Conservation (phyloP, 257 asterid genomes). For the Prunella vulgaris region DNA sequence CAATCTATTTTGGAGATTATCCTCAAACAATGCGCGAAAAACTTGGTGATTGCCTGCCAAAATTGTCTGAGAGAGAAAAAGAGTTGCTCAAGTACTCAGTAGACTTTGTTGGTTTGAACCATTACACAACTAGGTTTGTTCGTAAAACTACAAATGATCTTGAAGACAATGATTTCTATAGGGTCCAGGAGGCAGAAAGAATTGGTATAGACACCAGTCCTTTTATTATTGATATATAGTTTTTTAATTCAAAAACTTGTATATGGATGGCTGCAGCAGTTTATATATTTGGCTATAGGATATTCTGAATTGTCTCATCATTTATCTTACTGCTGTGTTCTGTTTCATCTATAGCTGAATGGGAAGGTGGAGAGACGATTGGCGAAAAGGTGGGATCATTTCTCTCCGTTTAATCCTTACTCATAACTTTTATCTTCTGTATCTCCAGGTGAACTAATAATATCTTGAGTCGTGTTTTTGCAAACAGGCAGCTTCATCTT, state of each 20-base stretch:
- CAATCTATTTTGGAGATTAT: slow-evolving; percentile 45
- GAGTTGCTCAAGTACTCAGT: slow-evolving; percentile 40
- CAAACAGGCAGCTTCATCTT: slow-evolving; percentile 48
- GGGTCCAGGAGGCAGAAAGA: slow-evolving; percentile 46
- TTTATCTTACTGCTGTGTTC: slow-evolving; percentile 2
- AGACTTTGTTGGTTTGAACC: slow-evolving; percentile 55
- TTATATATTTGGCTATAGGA: neutral
- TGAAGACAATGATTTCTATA: slow-evolving; percentile 40
- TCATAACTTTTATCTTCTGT: neutral
- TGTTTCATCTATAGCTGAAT: slow-evolving; percentile 39
- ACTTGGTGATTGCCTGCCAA: slow-evolving; percentile 47
- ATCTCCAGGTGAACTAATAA: neutral
- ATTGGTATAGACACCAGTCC: slow-evolving; percentile 31
- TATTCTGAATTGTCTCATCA: neutral
- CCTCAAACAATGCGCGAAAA: slow-evolving; percentile 46
- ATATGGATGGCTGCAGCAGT: neutral
- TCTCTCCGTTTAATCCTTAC: slow-evolving; percentile 2
- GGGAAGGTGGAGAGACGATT: slow-evolving; percentile 46
- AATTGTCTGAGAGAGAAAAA: slow-evolving; percentile 39
- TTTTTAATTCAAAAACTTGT: neutral
- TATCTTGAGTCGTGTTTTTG: neutral
- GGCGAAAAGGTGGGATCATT: slow-evolving; percentile 42
- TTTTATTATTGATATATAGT: neutral
- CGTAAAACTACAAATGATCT: slow-evolving; percentile 28
- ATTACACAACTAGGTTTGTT: slow-evolving; percentile 50